These are phyloP conservation scores for Tetratostichococcus sp. DNA, from an alignment of 139 green algal genomes.

Conservation along the genomic window DNA sequence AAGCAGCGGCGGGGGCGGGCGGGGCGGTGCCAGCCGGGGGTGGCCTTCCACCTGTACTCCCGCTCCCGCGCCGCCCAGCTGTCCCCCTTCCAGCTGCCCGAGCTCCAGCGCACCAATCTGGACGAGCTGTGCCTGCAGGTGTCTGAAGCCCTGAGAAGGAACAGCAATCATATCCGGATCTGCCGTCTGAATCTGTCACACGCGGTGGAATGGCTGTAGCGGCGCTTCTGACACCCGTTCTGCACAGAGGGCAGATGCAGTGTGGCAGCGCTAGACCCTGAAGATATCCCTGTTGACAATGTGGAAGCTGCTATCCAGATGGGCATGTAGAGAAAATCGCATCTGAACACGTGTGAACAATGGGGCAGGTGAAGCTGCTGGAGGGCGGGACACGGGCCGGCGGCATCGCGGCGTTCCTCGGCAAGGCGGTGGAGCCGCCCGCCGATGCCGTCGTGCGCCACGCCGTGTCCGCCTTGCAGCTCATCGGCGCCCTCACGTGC, in stretches of 20 bases:
- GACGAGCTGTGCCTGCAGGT: constrained; percentile 66
- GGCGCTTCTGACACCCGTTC: too few species aligned
- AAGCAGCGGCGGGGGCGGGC: constrained; percentile 69
- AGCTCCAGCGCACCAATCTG: constrained; percentile 53
- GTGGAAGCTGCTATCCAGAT: too few species aligned
- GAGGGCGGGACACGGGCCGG: constrained; percentile 12
- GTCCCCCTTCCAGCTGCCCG: constrained; percentile 49
- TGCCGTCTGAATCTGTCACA: too few species aligned
- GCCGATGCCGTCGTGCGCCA: constrained; percentile 30
- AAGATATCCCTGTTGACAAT: too few species aligned
- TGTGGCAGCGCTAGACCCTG: too few species aligned
- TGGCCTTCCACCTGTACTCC: constrained; percentile 83
- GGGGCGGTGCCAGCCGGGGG: constrained; percentile 66
- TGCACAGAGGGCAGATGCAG: too few species aligned
- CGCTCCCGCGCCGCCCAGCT: constrained; percentile 34
- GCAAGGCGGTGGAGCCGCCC: constrained; percentile 58
- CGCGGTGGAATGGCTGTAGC: too few species aligned
- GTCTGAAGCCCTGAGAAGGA: too few species aligned
- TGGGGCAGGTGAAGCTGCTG: constrained; percentile 66
- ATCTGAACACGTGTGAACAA: too few species aligned
- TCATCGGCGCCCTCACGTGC: constrained; percentile 54
- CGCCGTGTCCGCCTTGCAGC: constrained; percentile 47
- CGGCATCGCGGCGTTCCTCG: constrained; percentile 42
- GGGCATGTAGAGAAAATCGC: too few species aligned
- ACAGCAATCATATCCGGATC: too few species aligned